Evolutionary conservation across 2,329 filamentous ascomycete species (phyloP).

Genomic region (Lachnellula suecica): DNA sequence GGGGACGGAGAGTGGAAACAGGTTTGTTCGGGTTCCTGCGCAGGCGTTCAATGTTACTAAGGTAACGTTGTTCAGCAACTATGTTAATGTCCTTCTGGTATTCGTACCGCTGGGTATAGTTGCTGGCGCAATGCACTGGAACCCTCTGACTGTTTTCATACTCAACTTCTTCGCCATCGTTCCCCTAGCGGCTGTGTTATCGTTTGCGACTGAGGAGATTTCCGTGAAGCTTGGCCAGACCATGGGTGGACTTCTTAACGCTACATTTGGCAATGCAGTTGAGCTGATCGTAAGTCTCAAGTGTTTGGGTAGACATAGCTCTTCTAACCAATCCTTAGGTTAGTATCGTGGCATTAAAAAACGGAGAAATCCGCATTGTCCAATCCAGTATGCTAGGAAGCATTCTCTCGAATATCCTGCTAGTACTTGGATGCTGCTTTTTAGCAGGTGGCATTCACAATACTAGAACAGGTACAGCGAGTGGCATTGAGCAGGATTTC

Average conservation of each 20-base stretch:
- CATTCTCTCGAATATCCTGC: conserved; percentile 89
- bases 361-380: conserved; percentile 88
- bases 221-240: conserved; percentile 58
- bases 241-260: conserved; percentile 54
- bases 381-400: conserved; percentile 96
- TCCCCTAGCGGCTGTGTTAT: conserved; percentile 50
- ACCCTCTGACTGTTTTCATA: conserved; percentile 53
- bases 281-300: conserved; percentile 48
- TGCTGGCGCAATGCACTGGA: conserved; percentile 49
- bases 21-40: conserved; percentile 29
- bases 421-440: conserved; percentile 82
- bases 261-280: conserved; percentile 49
- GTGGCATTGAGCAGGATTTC: conserved; percentile 66
- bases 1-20: conserved; percentile 29
- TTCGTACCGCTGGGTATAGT: conserved; percentile 78
- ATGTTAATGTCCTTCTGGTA: conserved; percentile 76
- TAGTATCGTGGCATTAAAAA: conserved; percentile 83
- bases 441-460: conserved; percentile 68
- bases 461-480: conserved; percentile 34
- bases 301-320: neutral
- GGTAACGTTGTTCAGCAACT: conserved; percentile 35
- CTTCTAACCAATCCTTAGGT: conserved; percentile 53
- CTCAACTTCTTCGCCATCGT: conserved; percentile 62
- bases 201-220: conserved; percentile 31
- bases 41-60: conserved; percentile 28